Evolutionary conservation across 2,329 filamentous ascomycete genomes (phyloP).

Genomic region (Aurifilum marmelostoma): DNA sequence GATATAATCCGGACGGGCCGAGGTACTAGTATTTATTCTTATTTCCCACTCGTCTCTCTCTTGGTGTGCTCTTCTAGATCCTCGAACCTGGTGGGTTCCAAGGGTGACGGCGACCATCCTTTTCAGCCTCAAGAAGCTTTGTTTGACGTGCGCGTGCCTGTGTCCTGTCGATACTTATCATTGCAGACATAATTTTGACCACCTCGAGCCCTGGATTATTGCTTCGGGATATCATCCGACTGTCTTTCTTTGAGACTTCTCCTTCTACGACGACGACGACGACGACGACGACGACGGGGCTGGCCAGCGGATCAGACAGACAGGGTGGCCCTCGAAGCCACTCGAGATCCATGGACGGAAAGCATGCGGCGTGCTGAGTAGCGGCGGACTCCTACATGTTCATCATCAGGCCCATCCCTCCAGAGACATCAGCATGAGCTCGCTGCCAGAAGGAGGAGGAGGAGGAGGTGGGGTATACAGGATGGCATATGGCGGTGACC

Average conservation of each 20-base stretch:
- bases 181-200: neutral
- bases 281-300: no score
- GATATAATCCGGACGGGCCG: constrained; percentile 22
- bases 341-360: neutral
- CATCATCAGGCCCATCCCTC: neutral
- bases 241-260: neutral
- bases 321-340: neutral
- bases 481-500: constrained; percentile 62
- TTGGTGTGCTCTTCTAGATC: constrained; percentile 16
- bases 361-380: constrained; percentile 10
- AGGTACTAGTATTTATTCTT: neutral
- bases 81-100: neutral
- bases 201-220: neutral
- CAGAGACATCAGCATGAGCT: constrained; percentile 4
- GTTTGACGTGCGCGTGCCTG: neutral
- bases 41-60: neutral
- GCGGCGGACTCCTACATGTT: neutral
- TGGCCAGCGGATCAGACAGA: neutral
- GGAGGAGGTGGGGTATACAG: constrained; percentile 30
- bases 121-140: neutral
- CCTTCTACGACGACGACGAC: neutral
- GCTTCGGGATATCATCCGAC: neutral
- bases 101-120: neutral
- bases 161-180: neutral
- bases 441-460: neutral